phyloP scores from a whole-genome alignment of 345 rosid genomes.

The Eutrema heterophyllum region DNA sequence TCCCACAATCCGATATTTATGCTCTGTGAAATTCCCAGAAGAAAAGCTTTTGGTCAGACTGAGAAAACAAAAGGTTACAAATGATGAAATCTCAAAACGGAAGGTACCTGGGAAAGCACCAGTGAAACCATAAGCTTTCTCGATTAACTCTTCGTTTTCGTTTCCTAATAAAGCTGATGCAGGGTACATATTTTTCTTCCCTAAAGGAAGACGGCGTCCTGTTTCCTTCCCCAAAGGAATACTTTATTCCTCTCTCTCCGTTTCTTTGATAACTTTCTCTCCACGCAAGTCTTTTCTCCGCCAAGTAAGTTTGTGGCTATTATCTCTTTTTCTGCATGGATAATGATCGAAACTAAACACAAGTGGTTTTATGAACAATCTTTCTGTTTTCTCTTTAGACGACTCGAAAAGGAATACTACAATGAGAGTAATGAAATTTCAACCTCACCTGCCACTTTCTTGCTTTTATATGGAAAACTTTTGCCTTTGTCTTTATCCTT shows the following conservation, averaged over 20 bases:
- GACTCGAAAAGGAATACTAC: no score
- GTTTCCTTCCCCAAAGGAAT: conserved; percentile 53
- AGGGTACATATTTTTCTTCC: conserved; percentile 87
- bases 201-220: conserved; percentile 84
- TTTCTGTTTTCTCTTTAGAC: no score
- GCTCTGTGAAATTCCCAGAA: conserved; percentile 37
- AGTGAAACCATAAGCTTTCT: conserved; percentile 85
- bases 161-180: conserved; percentile 70
- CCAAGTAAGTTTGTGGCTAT: no score
- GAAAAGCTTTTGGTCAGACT: background rate
- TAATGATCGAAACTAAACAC: no score
- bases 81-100: background rate
- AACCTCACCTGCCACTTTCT: no score
- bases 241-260: no score
- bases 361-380: no score
- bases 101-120: conserved; percentile 69
- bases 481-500: background rate
- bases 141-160: no score
- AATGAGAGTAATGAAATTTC: no score
- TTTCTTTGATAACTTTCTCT: no score
- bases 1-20: conserved; percentile 64
- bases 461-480: background rate
- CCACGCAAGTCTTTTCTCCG: no score
- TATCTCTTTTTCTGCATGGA: no score
- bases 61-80: background rate